These are phyloP conservation scores for Pulicaria dysenterica DNA, from an alignment of 129 eudicot genomes.

Conservation along the genomic window DNA sequence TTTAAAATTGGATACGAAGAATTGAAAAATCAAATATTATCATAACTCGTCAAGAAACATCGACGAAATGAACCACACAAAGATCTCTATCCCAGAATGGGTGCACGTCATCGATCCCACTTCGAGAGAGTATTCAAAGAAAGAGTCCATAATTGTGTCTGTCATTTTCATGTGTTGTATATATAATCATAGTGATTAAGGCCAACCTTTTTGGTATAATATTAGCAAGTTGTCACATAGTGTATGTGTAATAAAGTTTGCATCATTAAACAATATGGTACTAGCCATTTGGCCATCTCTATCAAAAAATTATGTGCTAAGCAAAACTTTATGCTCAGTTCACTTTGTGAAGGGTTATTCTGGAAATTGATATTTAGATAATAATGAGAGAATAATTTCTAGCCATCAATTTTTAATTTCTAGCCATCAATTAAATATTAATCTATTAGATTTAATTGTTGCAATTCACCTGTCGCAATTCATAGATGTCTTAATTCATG, in stretches of 20 bases:
- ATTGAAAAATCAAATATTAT: too few relatives aligned
- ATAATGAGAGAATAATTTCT: too few relatives aligned
- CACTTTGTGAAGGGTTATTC: too few relatives aligned
- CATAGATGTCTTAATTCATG: too few relatives aligned
- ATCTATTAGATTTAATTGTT: too few relatives aligned
- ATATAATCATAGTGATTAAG: constrained; percentile 6
- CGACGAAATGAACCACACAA: background rate
- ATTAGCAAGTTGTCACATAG: background rate
- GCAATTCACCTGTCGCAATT: too few relatives aligned
- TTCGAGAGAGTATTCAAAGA: background rate
- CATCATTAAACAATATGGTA: background rate
- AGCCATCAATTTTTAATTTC: too few relatives aligned
- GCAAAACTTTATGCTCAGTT: background rate
- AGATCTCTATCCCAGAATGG: background rate
- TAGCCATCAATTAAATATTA: too few relatives aligned
- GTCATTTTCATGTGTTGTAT: constrained; percentile 13
- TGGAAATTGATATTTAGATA: too few relatives aligned
- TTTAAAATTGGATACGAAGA: too few relatives aligned
- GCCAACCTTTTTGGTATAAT: constrained; percentile 18
- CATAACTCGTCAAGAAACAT: too few relatives aligned
- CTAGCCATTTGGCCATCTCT: background rate
- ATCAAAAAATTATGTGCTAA: background rate
- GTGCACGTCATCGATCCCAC: background rate
- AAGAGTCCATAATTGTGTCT: constrained; percentile 12
- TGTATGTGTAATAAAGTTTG: background rate